phyloP scores from a whole-genome alignment of 768 basidiomycete genomes.

The Vishniacozyma victoriae region DNA sequence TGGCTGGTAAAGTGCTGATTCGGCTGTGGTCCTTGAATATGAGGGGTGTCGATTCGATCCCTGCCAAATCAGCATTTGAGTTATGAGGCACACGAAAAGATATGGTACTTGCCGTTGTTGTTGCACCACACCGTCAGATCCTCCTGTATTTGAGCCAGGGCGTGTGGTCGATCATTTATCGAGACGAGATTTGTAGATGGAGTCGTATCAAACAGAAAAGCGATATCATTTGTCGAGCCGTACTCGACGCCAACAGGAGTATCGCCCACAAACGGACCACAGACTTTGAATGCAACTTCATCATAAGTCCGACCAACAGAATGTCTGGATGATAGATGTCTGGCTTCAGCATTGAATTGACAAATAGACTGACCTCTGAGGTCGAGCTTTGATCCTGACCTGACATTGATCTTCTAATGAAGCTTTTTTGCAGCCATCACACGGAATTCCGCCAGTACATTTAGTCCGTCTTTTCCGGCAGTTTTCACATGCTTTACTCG shows the following conservation, averaged over 20 bases:
- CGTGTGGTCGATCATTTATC: not conserved
- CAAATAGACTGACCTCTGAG: slow-evolving; percentile 6
- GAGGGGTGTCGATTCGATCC: not conserved
- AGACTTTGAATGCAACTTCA: too few species aligned
- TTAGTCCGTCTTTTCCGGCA: slow-evolving; percentile 10
- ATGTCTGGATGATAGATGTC: too few species aligned
- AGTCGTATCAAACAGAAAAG: too few species aligned
- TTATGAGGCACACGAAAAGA: not conserved
- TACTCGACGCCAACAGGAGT: too few species aligned
- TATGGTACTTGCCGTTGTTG: not conserved
- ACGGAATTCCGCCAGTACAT: slow-evolving; percentile 13
- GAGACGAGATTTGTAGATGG: too few species aligned
- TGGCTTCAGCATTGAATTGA: too few species aligned
- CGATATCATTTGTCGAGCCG: too few species aligned
- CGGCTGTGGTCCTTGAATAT: not conserved
- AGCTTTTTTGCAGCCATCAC: slow-evolving; percentile 4
- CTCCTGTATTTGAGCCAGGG: not conserved
- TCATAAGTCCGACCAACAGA: too few species aligned
- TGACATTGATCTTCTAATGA: slow-evolving; percentile 1
- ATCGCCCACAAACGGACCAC: too few species aligned
- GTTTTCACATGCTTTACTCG: slow-evolving; percentile 9
- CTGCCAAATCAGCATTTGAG: not conserved
- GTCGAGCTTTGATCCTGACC: slow-evolving; percentile 8
- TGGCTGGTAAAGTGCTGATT: not conserved
- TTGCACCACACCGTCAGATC: not conserved